Evolutionary conservation across 2,329 filamentous ascomycete genomes (phyloP), one percentile per base, ranked within the genome.

Genomic region (Acrocalymma vagum): DNA sequence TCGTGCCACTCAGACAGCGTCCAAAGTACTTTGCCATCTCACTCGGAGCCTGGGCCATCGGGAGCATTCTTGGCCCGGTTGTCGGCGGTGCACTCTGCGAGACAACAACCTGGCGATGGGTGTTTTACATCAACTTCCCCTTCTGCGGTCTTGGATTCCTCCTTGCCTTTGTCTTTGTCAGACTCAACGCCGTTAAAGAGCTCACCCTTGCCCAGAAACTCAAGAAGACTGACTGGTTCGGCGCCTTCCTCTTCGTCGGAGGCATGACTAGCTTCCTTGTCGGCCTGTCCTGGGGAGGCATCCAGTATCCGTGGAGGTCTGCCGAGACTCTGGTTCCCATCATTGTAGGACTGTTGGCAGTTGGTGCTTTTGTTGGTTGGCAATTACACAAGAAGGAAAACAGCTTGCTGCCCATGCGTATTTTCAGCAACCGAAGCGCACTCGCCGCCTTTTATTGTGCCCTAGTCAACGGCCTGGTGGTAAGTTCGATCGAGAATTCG

Each of bases 51-150:
- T 84, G 79, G 81, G 74, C 78, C 0, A 38, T 85, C 1, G 83
- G 81, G 1, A 79, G 69, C 2, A 77, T 80, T 1, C 59, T 71
- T 13, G 80, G 80, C 0, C 81, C 74, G 1, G 45, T 74, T 5
- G 30, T 62, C 21, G 62, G 82, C 4, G 81, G 80, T 5, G 74
- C 71, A 1, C 78, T 84, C 35, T 74, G 78, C 0, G 70, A 81
- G 45, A 65, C 76, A 27, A 70, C 72, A 0, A 69, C 69, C 0
- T 84, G 82, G 83, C 69, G 79, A 9, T 87, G 83, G 83, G 79
- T 85, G 27, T 85, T 85, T 58, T 85, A 79, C 72, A 73, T 85
- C 54, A 86, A 85, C 50, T 70, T 83, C 5, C 81, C 83, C 2
- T 77, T 84, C 54, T 74, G 75, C 17, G 43, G 32, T 9, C 45